Evolutionary conservation across 768 basidiomycete genomes (phyloP), one percentile per base, ranked within the genome.

Genomic region (Rhizopogon vulgaris): DNA sequence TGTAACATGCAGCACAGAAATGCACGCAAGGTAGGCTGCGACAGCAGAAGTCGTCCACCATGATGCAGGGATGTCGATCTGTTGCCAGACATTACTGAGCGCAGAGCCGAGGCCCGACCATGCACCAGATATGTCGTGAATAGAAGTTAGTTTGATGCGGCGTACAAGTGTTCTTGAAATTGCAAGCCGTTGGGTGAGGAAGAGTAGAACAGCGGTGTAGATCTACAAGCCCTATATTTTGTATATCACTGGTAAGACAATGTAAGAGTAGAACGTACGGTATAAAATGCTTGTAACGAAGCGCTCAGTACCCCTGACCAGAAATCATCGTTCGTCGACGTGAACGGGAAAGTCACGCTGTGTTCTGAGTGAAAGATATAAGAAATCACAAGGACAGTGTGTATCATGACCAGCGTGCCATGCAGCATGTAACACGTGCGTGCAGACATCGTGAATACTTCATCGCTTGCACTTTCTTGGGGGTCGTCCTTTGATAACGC

Each of bases 1-100:
- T 6, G 55, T 49, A 3, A 56, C n/a, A n/a, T 56, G 51, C 5
- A 56, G 15, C 6, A 47, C 46, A 0, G 55, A 34, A 22, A 56
- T 45, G 10, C 39, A 37, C 12, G 40, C n/a, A 18, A 56, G 52
- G 30, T 56, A 56, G 9, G 22, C 14, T 1, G 36, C 12, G 17
- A 56, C 47, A 5, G 56, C 38, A 24, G 55, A 36, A 17, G 25
- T 30, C 9, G 15, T 11, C 24, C 38, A 41, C 18, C 32, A 27
- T 38, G 55, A 53, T 4, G 52, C 10, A 11, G 51, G 7, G 27
- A 52, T 24, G 3, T 36, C 8, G 3, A 22, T 27, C n/a, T 53
- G 52, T 11, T 12, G 4, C 52, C 52, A 49, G 22, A 56, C 1
- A 15, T 24, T 15, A 7, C 18, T 28, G 14, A 56, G n/a, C 7